Evolutionary conservation across 2,329 filamentous ascomycete genomes (phyloP).

Genomic region (Zasmidium citrigriseum): DNA sequence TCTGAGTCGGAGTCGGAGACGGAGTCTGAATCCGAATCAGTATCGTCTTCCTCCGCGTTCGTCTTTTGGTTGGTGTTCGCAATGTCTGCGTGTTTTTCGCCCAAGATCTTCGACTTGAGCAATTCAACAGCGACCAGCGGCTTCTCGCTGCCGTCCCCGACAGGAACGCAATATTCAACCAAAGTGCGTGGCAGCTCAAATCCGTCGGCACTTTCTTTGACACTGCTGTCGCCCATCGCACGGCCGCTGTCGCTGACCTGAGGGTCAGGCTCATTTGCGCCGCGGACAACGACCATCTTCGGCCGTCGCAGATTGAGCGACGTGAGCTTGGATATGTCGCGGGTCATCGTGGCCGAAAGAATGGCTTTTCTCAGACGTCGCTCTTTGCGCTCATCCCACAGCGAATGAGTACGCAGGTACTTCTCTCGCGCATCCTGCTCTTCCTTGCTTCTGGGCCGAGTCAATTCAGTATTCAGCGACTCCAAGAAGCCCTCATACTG

Average conservation of each 20-base stretch:
- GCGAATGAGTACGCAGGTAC: constrained; percentile 22
- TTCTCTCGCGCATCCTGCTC: constrained; percentile 30
- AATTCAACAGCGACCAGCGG: constrained; percentile 84
- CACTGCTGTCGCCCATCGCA: constrained; percentile 21
- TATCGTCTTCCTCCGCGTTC: not conserved
- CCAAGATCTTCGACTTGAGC: constrained; percentile 57
- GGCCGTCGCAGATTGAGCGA: constrained; percentile 73
- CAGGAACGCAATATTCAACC: constrained; percentile 50
- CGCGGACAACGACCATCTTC: constrained; percentile 73
- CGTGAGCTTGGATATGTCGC: constrained; percentile 77
- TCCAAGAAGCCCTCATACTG: constrained; percentile 34
- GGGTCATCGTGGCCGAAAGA: constrained; percentile 88
- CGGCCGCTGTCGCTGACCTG: constrained; percentile 32
- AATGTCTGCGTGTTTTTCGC: not conserved
- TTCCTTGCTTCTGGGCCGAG: constrained; percentile 14
- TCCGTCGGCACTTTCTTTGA: constrained; percentile 34
- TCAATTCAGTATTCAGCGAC: constrained; percentile 27
- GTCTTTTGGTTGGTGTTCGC: not conserved
- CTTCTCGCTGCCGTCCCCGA: constrained; percentile 55
- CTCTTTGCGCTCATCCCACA: constrained; percentile 42
- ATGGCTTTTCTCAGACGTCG: constrained; percentile 72
- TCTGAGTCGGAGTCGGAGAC: constrained; percentile 17
- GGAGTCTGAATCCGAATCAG: constrained; percentile 14
- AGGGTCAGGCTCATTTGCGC: constrained; percentile 39
- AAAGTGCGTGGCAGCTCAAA: constrained; percentile 60